Evolutionary conservation across 371 early-diverging fungal genomes (phyloP), one percentile per base, ranked within the genome.

Genomic region (Circinella umbellata): DNA sequence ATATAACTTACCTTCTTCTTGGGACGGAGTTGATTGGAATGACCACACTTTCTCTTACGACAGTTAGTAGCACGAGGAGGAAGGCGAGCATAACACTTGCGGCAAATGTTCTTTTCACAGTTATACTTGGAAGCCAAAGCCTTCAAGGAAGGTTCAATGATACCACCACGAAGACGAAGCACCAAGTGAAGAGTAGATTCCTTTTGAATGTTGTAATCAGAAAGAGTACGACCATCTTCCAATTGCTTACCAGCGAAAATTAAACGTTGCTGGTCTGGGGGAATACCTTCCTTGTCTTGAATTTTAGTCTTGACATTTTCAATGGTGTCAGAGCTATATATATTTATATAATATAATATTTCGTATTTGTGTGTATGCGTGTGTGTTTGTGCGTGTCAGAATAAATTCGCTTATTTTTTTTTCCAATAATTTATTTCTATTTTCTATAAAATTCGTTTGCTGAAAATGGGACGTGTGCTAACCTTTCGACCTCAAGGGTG

Each of bases 181-280:
- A 98, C 98, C 70, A 99, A 86, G 91, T 99, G 99, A 66, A 99
- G 94, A 77, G 99, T 99, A 61, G 98, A 98, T 86, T 99, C 99
- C 89, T 93, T 93, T 83, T 94, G 94, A 88, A 93, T 94, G 90
- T 93, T 94, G 88, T 94, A 94, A 86, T 94, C 94, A 64, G 90
- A 87, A 59, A 94, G 88, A 59, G 90, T 88, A 84, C 97, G 96
- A 73, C 97, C 98, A 86, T 99, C 99, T 88, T 99, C 99, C 69
- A 99, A 94, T 90, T 99, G 99, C 93, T 99, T 99, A 76, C 98
- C 99, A 84, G 99, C 99, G 83, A 99, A 99, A 82, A 99, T 99
- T 75, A 99, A 92, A 78, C 99, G 98, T 88, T 99, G 99, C 91
- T 99, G 99, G 86, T 99, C 99, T 72, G 99, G 99, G 69, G 99